phyloP scores from a whole-genome alignment of 345 rosid genomes.

The Capsella bursapastoris region DNA sequence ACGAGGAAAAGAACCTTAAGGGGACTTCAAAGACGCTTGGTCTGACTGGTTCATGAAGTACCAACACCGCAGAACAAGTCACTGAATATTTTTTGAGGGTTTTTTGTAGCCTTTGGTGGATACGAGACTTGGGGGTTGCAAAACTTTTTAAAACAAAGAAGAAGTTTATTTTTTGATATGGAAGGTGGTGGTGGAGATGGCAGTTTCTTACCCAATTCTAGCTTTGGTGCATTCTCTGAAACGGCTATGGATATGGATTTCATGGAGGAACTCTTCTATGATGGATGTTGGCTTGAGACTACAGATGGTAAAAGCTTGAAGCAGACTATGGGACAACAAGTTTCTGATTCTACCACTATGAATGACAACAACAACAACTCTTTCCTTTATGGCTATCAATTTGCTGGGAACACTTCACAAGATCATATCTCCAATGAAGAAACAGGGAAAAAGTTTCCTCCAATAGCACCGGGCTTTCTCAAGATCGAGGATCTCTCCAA shows the following conservation, averaged over 20 bases:
- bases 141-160: neutral
- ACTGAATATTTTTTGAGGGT: conserved; percentile 30
- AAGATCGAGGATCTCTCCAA: conserved; percentile 39
- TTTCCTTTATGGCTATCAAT: conserved; percentile 43
- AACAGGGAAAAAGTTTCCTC: conserved; percentile 42
- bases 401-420: conserved; percentile 46
- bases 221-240: conserved; percentile 52
- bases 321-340: conserved; percentile 43
- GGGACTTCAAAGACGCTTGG: conserved; percentile 48
- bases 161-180: conserved; percentile 39
- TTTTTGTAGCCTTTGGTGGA: conserved; percentile 51
- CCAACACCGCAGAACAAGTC: conserved; percentile 24
- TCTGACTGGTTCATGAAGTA: conserved; percentile 43
- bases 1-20: conserved; percentile 61
- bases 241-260: conserved; percentile 83
- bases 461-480: conserved; percentile 31
- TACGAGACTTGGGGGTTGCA: conserved; percentile 23
- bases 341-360: conserved; percentile 49
- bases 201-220: conserved; percentile 48
- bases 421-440: conserved; percentile 45
- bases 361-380: conserved; percentile 47
- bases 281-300: conserved; percentile 86
- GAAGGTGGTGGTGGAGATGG: conserved; percentile 47
- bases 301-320: conserved; percentile 55
- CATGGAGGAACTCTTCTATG: conserved; percentile 83